Base-by-base conservation (phyloP, 2,329 filamentous ascomycete genomes). In the Knoxdaviesia capensis region DNA sequence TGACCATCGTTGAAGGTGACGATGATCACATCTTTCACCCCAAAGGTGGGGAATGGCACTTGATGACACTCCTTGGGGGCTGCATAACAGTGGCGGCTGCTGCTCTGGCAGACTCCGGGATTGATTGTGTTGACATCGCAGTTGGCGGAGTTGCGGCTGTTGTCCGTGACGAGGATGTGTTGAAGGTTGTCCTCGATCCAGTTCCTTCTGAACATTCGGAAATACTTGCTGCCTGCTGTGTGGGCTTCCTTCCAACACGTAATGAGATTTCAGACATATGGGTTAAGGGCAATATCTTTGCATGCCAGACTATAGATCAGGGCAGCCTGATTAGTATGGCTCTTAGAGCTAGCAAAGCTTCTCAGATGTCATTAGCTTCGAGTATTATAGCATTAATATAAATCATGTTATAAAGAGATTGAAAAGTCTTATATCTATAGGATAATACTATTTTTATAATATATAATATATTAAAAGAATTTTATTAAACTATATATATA, bases 201-300 rank as follows among this genome's bases (percentile, higher is more conserved):
- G 77, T 82, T 48, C 77, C 86, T 6, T 72, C 78, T 5, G 86
- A 94, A 54, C 84, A 93, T 55, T 64, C 73, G 31, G 70, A 76
- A 34, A 73, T 96, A 41, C 57, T 81, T 38, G 85, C 87, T 7
- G 84, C 83, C 39, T 94, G 85, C 59, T 85, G 90, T 47, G 80
- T 98, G 34, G 90, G 80, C 7, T 96, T 94, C 58, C 68, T 96
- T 49, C 81, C 86, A 41, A 71, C 69, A 28, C 70, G 87, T 47
- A 88, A 96, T 50, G 90, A 98, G 58, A 76, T 96, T 41, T 94
- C 88, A 6, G 87, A 94, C 54, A 59, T 96, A 11, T 98, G 90
- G 90, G 73, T 92, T 53, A 94, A 87, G 61, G 88, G 90, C 5
- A 61, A 65, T 45, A 47, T 72, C 6, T 20, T 3, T 20, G 20